Percentiles rank a stretch among this genome's conserved stretches.
These are phyloP conservation scores for Cinchona pubescens DNA, from an alignment of 257 asterid genomes.

Conservation along the genomic window DNA sequence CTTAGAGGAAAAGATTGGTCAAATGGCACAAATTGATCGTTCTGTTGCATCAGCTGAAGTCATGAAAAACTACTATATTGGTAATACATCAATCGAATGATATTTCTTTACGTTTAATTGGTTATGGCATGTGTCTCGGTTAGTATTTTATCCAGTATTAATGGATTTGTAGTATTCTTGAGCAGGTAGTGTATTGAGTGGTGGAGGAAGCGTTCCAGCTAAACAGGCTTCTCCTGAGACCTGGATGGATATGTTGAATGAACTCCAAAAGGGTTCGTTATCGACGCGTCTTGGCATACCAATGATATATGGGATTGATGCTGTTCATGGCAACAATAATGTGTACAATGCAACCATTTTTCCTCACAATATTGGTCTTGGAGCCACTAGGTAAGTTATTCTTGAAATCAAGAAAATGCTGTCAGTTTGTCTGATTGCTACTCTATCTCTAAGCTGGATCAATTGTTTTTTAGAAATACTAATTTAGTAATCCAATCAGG, in stretches of 20 bases:
- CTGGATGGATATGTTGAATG: conserved; percentile 69
- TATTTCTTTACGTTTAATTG: too few species aligned
- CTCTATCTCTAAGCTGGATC: too few species aligned
- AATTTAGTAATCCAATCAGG: conserved; percentile 20
- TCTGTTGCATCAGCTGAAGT: conserved; percentile 49
- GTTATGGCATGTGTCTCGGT: too few species aligned
- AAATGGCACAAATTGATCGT: conserved; percentile 67
- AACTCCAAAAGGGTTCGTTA: conserved; percentile 53
- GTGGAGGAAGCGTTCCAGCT: conserved; percentile 70
- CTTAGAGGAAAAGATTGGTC: conserved; percentile 67
- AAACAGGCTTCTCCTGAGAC: conserved; percentile 43
- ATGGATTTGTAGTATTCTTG: background rate
- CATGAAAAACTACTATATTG: conserved; percentile 48
- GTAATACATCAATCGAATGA: conserved; percentile 24
- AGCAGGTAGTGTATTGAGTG: conserved; percentile 67
- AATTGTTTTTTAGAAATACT: background rate
- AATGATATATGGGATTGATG: conserved; percentile 66
- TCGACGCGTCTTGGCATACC: conserved; percentile 68
- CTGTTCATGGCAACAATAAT: conserved; percentile 61
- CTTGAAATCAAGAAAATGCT: background rate
- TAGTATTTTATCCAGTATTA: too few species aligned
- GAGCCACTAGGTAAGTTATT: conserved; percentile 57
- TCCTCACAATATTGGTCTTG: conserved; percentile 69
- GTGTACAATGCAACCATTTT: conserved; percentile 60
- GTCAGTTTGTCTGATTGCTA: too few species aligned